Conservation (phyloP, 2,329 filamentous ascomycete species). For the Colletotrichum lupini region DNA sequence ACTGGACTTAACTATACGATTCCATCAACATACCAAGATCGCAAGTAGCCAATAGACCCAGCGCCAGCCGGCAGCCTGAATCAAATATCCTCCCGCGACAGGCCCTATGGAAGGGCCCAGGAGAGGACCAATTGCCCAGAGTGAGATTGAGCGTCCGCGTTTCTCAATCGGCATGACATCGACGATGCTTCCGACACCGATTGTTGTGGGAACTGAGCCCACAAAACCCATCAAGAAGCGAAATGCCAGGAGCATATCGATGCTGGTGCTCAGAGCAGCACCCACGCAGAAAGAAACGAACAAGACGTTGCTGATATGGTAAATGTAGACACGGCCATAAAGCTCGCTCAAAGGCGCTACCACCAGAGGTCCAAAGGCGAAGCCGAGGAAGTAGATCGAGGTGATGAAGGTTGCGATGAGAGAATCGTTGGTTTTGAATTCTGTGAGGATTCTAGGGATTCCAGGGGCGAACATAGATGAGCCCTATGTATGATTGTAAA, state of each 20-base stretch:
- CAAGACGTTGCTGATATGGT: slow-evolving; percentile 47
- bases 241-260: slow-evolving; percentile 65
- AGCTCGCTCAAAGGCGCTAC: slow-evolving; percentile 56
- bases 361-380: slow-evolving; percentile 54
- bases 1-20: not conserved
- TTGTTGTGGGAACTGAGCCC: slow-evolving; percentile 71
- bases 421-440: slow-evolving; percentile 65
- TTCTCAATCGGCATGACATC: slow-evolving; percentile 37
- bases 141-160: slow-evolving; percentile 51
- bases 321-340: slow-evolving; percentile 50
- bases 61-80: slow-evolving; percentile 56
- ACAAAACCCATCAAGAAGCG: slow-evolving; percentile 71
- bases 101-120: slow-evolving; percentile 56
- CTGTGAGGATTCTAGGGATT: slow-evolving; percentile 69
- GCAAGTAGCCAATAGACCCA: slow-evolving; percentile 61
- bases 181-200: slow-evolving; percentile 16
- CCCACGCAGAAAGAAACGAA: slow-evolving; percentile 52
- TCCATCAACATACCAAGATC: slow-evolving; percentile 46
- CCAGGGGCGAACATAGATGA: slow-evolving; percentile 74
- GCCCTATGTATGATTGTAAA: no score
- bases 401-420: slow-evolving; percentile 73
- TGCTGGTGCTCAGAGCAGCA: slow-evolving; percentile 60
- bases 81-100: slow-evolving; percentile 55
- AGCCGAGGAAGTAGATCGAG: slow-evolving; percentile 53
- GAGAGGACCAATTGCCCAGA: slow-evolving; percentile 55